Base-by-base conservation (phyloP, 768 basidiomycete genomes). In the Suillus placidus region DNA sequence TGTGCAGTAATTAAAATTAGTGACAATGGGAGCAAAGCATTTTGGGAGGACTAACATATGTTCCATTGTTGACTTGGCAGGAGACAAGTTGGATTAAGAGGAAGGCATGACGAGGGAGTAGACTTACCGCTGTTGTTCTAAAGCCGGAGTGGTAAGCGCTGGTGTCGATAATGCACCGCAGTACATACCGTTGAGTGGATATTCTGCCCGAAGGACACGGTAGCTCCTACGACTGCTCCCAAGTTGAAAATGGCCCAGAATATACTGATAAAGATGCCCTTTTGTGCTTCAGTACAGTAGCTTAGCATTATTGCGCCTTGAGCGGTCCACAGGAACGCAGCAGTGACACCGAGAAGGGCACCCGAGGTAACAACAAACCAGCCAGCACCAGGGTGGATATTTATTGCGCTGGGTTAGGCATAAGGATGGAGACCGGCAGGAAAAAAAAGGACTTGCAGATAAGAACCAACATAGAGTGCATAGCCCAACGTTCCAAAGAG, bases 241-340 rank as follows among this genome's bases (percentile, higher is more conserved):
- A 92, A 70, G 69, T 92, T 92, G 80, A 93, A 93, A 67, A 93
- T 89, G 38, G 82, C 78, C 92, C 92, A 93, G 78, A 93, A 92
- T 45, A 91, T 85, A 49, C 84, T 86, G 63, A 93, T 91, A 76
- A 83, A 92, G 34, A 76, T 79, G 20, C 91, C 91, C 77, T 92
- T 93, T 75, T 92, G 85, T 34, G 76, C 74, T 74, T 93, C 91
- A 7, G 90, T 91, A 0, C 91, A 89, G 76, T 93, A 93, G 4
- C 90, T 86, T 72, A 94, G 75, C 87, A 93, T 93, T 55, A 93
- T 77, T 18, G 88, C 85, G 13, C 90, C 92, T 70, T 92, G 91
- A 1, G 91, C 90, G 0, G 91, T 88, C 92, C 91, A 93, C 7
- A 93, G 79, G 51, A 93, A 76, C 7, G 82, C 84, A 4, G 84